phyloP scores from a whole-genome alignment of 2,329 filamentous ascomycete genomes.

The Coniochaeta sp. region DNA sequence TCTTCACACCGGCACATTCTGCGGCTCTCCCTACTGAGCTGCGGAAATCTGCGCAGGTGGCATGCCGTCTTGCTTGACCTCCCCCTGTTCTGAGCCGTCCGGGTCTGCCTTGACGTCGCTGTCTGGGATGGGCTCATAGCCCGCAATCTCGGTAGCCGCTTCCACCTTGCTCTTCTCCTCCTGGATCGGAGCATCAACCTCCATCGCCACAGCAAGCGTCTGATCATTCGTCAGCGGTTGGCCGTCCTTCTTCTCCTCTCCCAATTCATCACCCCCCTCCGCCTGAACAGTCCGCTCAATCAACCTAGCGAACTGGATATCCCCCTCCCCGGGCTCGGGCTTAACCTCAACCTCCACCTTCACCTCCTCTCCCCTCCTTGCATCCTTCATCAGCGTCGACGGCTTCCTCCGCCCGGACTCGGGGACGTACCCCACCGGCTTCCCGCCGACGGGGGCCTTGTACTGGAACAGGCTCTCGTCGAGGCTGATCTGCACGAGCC shows the following conservation, averaged over 20 bases:
- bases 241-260: not conserved
- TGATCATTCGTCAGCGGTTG: not conserved
- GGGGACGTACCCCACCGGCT: constrained; percentile 19
- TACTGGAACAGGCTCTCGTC: constrained; percentile 33
- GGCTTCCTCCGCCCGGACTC: constrained; percentile 6
- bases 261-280: too few relatives aligned
- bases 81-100: not conserved
- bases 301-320: not conserved
- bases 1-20: too few relatives aligned
- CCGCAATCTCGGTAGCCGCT: too few relatives aligned
- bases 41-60: not conserved
- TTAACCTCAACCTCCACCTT: not conserved
- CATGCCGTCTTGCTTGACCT: not conserved
- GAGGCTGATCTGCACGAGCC: constrained; percentile 28
- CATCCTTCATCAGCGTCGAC: not conserved
- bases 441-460: constrained; percentile 33
- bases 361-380: too few relatives aligned
- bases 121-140: too few relatives aligned
- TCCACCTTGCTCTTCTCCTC: too few relatives aligned
- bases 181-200: not conserved
- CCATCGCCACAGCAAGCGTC: not conserved
- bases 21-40: not conserved
- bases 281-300: not conserved
- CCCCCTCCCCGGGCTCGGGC: not conserved
- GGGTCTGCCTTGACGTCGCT: not conserved